Evolutionary conservation across 2,329 filamentous ascomycete species (phyloP), one percentile per base, ranked within the genome.

Genomic region (Clonostachys solani): DNA sequence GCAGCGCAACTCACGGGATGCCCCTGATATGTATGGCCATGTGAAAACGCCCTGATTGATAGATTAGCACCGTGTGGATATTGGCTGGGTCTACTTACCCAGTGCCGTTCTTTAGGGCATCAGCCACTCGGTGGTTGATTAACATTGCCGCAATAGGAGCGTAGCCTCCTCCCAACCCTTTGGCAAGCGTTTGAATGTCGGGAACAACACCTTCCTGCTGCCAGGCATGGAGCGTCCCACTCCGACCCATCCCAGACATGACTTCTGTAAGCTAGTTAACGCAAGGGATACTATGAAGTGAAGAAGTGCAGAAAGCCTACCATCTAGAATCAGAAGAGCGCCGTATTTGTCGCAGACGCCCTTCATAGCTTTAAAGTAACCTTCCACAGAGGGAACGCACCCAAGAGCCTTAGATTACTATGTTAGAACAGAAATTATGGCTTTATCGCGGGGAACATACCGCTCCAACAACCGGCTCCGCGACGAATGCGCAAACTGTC

Each of bases 381-480:
- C 86, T 0, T 73, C 69, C 0, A 83, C 72, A 2, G 83, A 69
- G 2, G 84, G 75, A 0, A 87, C 81, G 55, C 83, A 88, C 5
- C 86, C 87, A 3, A 89, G 12, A 5, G 56, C 49, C 40, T 48
- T 16, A 15, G 33, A 18, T 5, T 15, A 34, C 10, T 12, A 10
- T 16, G n/a, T 47, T 36, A 47, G 40, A n/a, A 10, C 13, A 47
- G 29, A 23, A 16, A 19, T 29, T 40, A 16, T 29, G 23, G 16
- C 15, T 38, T 8, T 12, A 38, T 13, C 10, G 40, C 10, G 18
- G 71, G 33, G 23, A 36, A 23, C 47, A 23, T 33, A 86, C 83
- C 23, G 86, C 84, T 10, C 87, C 86, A 33, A 87, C 84, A 8
- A 90, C 74, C 0, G 86, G 83, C 62, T 91, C 87, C 2, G 82